Base-by-base conservation (phyloP, 140 eudicot species). In the Stevia rebaudiana region DNA sequence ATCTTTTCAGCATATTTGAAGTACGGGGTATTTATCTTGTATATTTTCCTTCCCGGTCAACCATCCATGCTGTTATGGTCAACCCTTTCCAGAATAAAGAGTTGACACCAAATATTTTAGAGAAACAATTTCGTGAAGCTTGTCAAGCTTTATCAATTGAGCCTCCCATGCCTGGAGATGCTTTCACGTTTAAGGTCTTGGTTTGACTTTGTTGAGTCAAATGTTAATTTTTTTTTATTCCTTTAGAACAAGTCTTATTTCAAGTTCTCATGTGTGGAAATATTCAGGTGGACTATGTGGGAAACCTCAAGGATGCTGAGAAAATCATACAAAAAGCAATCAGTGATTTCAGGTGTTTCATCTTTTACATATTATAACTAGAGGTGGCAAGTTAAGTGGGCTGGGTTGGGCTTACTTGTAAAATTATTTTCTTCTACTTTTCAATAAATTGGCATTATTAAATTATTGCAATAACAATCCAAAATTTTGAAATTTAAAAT, bases 241-340 rank as follows among this genome's bases (percentile, higher is more conserved):
- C 0, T 23, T 33, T 18, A 2, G 21, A 31, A 10, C 49, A 69
- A 42, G 47, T 31, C 40, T 30, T 4, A 72, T 63, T 51, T 58
- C 23, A 19, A 31, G 22, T 15, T 65, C 17, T 56, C 39, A 53
- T 68, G 51, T 54, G 52, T 18, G 61, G 47, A 60, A 21, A 41
- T 44, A 35, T 70, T 69, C 78, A 92, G 99, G 90, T 94, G 63
- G 94, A 94, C 61, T 94, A 94, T 78, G 97, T 80, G 72, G 83
- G 77, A 22, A 43, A 77, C 68, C 55, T 79, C 66, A 82, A 81
- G 73, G 99, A 94, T 47, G 99, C 97, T 66, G 88, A 89, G 68
- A 83, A 73, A 68, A 78, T 78, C 63, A 48, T 94, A 63, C 99
- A 94, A 65, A 80, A 80, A 80, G 70, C 72, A 21, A 80, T 94